Evolutionary conservation across 495 filamentous ascomycete genomes (phyloP).

Genomic region (Hapsidospora chrysogenum): DNA sequence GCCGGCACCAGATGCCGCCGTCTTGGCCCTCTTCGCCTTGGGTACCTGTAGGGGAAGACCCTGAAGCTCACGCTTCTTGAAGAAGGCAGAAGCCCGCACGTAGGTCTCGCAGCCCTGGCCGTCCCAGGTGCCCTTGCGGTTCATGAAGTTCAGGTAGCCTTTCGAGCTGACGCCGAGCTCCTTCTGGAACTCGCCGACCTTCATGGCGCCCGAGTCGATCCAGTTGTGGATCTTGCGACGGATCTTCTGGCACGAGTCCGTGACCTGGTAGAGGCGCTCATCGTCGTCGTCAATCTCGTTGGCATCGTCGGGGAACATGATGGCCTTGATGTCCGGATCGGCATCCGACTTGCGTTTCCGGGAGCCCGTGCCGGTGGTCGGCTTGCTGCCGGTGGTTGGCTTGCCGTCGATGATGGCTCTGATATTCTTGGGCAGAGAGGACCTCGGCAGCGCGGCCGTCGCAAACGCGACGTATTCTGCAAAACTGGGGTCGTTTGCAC

Average conservation of each 20-base stretch:
- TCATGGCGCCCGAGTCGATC: constrained; percentile 28
- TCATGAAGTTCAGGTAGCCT: constrained; percentile 14
- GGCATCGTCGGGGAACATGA: not conserved
- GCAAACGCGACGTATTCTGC: no score
- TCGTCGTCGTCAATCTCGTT: constrained; percentile 9
- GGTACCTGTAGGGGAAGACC: constrained; percentile 15
- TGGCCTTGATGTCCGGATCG: not conserved
- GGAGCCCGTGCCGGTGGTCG: no score
- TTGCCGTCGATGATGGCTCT: no score
- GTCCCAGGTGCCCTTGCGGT: constrained; percentile 7
- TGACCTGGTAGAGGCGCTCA: constrained; percentile 6
- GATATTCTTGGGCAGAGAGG: no score
- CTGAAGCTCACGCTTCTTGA: constrained; percentile 22
- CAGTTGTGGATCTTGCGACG: constrained; percentile 25
- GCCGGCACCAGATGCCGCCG: no score
- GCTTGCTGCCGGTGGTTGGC: no score
- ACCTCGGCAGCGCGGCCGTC: no score
- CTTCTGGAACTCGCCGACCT: constrained; percentile 24
- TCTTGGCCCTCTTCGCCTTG: constrained; percentile 12
- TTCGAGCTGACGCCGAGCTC: constrained; percentile 18
- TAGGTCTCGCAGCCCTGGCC: constrained; percentile 13
- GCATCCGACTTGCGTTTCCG: constrained; percentile 1
- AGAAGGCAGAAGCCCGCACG: constrained; percentile 17
- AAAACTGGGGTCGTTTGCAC: no score
- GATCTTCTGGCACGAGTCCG: constrained; percentile 18